Base-by-base conservation (phyloP, 805 yeast species). In the Candida gorgasii region DNA sequence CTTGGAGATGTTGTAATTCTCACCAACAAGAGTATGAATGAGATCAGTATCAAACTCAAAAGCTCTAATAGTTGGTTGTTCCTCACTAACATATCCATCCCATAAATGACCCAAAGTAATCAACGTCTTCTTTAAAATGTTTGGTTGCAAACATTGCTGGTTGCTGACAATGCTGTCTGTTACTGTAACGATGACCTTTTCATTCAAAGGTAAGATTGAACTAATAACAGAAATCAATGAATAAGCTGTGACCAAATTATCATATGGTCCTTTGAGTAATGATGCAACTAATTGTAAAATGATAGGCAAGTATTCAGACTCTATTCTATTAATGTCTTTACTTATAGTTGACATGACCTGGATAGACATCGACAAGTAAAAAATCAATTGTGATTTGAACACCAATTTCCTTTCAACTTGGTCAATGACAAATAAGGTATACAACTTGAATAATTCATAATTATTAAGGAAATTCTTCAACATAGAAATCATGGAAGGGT, bases 191-290 rank as follows among this genome's bases (percentile, higher is more conserved):
- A 65, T 55, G 16, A 67, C 46, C 11, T 57, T 60, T 18, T 53
- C 31, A 5, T 63, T 47, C 36, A 93, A 71, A 5, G 88, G 84
- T 37, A 82, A 74, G 35, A 92, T 84, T 3, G 92, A 73, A 5
- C 85, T 77, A 39, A 90, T 67, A 2, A 92, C 96, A 0, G 92
- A 78, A 17, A 92, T 59, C 11, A 89, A 71, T 36, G 96, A 86
- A 60, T 87, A 92, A 1, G 92, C 89, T 14, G 96, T 84, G 45
- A 88, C 75, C 59, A 86, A 93, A 39, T 83, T 74, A 54, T 88
- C 95, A 28, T 67, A 48, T 30, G 35, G 48, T 36, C 49, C 53
- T 22, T 55, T 48, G 46, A 84, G 62, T 29, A 86, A 63, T 43
- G 72, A 68, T 14, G 85, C 86, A 12, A 81, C 67, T 1, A 75